Evolutionary conservation across 495 filamentous ascomycete genomes (phyloP), one percentile per base, ranked within the genome.

Genomic region (Cladorrhinum samala): DNA sequence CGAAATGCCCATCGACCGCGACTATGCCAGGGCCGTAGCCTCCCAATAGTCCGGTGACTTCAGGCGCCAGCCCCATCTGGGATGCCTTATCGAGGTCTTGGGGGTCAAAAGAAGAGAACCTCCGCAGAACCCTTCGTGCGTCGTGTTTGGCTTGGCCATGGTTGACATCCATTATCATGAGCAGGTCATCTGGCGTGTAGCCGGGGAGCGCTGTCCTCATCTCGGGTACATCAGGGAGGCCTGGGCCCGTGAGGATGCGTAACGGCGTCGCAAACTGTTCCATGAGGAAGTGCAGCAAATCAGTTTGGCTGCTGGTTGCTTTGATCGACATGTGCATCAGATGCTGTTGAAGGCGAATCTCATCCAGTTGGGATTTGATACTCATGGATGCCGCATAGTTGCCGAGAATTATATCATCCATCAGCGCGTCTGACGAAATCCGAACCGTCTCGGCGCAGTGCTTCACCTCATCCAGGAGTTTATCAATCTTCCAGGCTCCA

Each of bases 241-340:
- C 42, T 45, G 25, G 24, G 23, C 27, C 39, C 13, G 19, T 25
- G 9, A 38, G 11, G 25, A 38, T 46, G 16, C 57, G 25, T 14
- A 55, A 13, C 2, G 27, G 27, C 5, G 27, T 6, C 5, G 27
- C 27, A 33, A 33, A 33, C 11, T 57, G 51, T 9, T 60, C 58
- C 18, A 57, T 49, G n/a, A 60, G 48, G 30, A 60, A 53, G 42
- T 49, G 17, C 4, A 60, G 46, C 2, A 60, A 41, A 38, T 46
- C 14, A 3, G 49, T 60, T 39, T 56, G 51, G 39, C 54, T 37
- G 8, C 9, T 4, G 17, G 27, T 40, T 19, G 53, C 53, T 9
- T 56, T 40, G 1, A 56, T 40, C 9, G 46, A 50, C 46, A 56
- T 50, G 24, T 56, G 47, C n/a, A 56, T 49, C 19, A 50, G 27